Base-by-base conservation (phyloP, 495 filamentous ascomycete genomes). In the Neurospora hispaniola region DNA sequence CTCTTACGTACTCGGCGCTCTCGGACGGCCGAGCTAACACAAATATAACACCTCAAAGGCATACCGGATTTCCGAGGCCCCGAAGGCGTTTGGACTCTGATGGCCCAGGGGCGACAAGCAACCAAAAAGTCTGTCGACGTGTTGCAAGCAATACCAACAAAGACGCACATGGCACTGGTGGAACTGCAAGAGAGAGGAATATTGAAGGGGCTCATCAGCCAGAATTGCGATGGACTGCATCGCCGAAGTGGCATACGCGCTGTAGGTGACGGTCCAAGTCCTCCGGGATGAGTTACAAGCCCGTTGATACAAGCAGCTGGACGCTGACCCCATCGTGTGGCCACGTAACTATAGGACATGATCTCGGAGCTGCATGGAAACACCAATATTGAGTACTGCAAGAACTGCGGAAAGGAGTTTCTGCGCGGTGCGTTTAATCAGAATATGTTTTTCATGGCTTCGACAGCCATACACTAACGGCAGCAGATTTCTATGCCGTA, bases 21-120 rank as follows among this genome's bases (percentile, higher is more conserved):
- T 12, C 20, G 0, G 12, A 10, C 10, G 48, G 11, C 11, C 48
- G 2, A 7, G 48, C 48, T 59, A 59, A 59, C 0, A 59, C 48
- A 59, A 20, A 27, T 59, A 59, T 59, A 20, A 23, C 46, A 4
- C 23, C 12, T 31, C 16, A 20, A 39, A 82, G 82, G 82, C 8
- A 84, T 85, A 44, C 81, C 84, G 35, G 84, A 86, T 69, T 86
- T 86, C 70, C 81, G 83, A 40, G 84, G 83, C 18, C 82, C 84
- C 2, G 78, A 83, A 31, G 84, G 84, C 35, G 75, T 78, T 5
- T 86, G 83, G 83, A 84, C 84, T 9, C 77, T 84, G 23, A 70
- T 77, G 66, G 82, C 82, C 2, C 83, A 85, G 68, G 82, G 81
- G 16, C 77, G 74, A 70, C 73, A 80, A 70, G 71, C 71, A 38